A percentile compares a stretch with the other conserved stretches of the same genome.
phyloP scores from a whole-genome alignment of 2,329 filamentous ascomycete species.

The Fusarium sp. region DNA sequence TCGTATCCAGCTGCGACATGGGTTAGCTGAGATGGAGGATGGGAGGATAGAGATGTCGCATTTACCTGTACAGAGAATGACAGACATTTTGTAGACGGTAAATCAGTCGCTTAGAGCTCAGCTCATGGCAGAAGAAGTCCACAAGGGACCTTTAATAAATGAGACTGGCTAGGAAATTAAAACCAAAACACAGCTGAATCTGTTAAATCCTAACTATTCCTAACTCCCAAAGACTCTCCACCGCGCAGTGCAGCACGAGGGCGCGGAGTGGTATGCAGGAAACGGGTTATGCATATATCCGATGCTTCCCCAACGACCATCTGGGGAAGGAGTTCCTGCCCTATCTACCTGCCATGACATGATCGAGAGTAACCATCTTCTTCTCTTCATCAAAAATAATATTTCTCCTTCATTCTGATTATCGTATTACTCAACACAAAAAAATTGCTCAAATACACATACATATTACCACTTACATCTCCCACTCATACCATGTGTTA shows the following conservation, averaged over 20 bases:
- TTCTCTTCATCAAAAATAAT: neutral
- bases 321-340: neutral
- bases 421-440: neutral
- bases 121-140: constrained; percentile 42
- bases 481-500: neutral
- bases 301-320: neutral
- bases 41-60: constrained; percentile 1
- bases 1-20: constrained; percentile 65
- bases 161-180: constrained; percentile 4
- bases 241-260: constrained; percentile 7
- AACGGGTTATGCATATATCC: constrained; percentile 30
- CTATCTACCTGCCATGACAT: neutral
- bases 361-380: neutral
- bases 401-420: neutral
- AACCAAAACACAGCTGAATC: constrained; percentile 3
- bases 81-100: constrained; percentile 60
- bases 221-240: constrained; percentile 25
- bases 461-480: neutral
- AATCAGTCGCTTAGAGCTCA: constrained; percentile 33
- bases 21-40: constrained; percentile 35
- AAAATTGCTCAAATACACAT: neutral
- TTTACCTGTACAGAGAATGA: constrained; percentile 71
- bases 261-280: constrained; percentile 25
- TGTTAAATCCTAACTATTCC: constrained; percentile 32
- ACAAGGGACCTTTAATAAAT: constrained; percentile 27